phyloP scores from a whole-genome alignment of 805 yeast species.

The Metschnikowia continentalis region DNA sequence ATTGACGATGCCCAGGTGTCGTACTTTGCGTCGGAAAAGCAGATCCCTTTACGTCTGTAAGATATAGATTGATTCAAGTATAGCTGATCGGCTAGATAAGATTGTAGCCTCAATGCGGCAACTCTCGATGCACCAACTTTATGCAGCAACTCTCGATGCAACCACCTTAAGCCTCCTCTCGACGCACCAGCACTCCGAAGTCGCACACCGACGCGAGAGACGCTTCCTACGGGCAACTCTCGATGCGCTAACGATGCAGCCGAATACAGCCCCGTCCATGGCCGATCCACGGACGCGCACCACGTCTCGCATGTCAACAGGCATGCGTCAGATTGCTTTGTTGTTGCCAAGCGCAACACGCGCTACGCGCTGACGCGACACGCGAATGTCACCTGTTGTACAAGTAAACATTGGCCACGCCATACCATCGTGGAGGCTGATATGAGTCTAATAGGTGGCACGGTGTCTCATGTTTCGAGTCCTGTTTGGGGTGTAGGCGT shows the following conservation, averaged over 20 bases:
- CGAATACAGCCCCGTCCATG: neutral
- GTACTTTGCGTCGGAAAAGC: conserved; percentile 6
- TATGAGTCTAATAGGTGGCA: neutral
- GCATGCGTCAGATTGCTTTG: neutral
- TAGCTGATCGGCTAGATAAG: neutral
- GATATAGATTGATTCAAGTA: neutral
- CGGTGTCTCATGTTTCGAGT: neutral
- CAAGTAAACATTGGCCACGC: neutral
- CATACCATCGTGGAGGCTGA: neutral
- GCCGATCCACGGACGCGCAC: neutral
- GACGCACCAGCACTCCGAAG: too few relatives aligned
- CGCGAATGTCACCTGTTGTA: neutral
- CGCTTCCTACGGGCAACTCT: neutral
- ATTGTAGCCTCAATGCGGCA: neutral
- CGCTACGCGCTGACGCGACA: neutral
- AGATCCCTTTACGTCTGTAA: conserved; percentile 6
- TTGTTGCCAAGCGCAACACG: neutral
- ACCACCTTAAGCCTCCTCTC: too few relatives aligned
- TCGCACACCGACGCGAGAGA: neutral
- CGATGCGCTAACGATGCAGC: neutral
- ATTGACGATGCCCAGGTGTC: conserved; percentile 17
- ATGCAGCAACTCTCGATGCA: too few relatives aligned
- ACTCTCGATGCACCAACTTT: neutral
- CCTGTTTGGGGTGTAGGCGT: neutral
- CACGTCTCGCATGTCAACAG: neutral